Conservation (phyloP, 2,329 filamentous ascomycete genomes). For the Stachybotrys elegans region DNA sequence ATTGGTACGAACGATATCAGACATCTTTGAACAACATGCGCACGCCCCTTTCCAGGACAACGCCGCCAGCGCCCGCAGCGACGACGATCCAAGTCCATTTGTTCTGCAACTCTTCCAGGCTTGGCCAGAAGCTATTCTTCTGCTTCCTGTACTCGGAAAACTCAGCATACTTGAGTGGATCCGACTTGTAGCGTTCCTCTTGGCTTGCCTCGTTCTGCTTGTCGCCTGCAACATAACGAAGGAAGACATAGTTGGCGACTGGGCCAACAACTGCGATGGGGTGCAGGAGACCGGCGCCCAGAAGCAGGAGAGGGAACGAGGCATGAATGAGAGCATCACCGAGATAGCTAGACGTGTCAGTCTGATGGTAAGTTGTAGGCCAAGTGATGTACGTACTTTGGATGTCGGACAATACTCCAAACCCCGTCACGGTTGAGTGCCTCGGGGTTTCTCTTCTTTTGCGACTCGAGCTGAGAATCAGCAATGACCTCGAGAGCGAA, state of each 20-base stretch:
- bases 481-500: constrained; percentile 2
- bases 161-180: constrained; percentile 1
- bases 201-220: constrained; percentile 1
- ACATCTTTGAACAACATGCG: no score
- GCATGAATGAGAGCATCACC: constrained; percentile 4
- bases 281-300: constrained; percentile 2
- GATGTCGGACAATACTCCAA: constrained; percentile 5
- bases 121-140: constrained; percentile 4
- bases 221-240: constrained; percentile 3
- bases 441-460: not conserved
- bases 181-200: constrained; percentile 3
- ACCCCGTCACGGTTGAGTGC: constrained; percentile 1
- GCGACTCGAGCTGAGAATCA: constrained; percentile 1
- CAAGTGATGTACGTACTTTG: not conserved
- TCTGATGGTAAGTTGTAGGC: not conserved
- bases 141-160: not conserved
- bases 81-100: constrained; percentile 1
- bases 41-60: not conserved
- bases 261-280: constrained; percentile 2
- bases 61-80: not conserved
- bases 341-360: constrained; percentile 1
- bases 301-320: constrained; percentile 2
- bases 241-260: constrained; percentile 4
- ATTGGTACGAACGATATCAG: no score
- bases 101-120: constrained; percentile 1